Conservation (phyloP, 1,284 basidiomycete species). For the Ganoderma lucidum region DNA sequence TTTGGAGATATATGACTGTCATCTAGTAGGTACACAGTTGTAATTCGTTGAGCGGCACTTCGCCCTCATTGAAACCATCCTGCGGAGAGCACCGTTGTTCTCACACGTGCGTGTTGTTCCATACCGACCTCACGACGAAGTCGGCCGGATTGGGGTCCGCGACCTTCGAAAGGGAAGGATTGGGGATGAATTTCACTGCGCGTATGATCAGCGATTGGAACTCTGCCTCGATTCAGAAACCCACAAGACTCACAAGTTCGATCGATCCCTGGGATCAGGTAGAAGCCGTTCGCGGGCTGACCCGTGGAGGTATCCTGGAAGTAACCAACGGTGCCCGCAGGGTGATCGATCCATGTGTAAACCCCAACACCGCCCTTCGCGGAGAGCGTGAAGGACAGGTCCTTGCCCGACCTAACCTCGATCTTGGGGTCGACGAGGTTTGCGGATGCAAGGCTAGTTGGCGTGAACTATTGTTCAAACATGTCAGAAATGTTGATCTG, state of each 20-base stretch:
- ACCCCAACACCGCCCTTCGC: slow-evolving; percentile 61
- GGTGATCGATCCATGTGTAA: slow-evolving; percentile 69
- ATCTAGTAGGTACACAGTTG: neutral
- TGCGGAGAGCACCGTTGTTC: neutral
- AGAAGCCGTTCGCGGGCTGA: slow-evolving; percentile 58
- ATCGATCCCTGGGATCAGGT: slow-evolving; percentile 57
- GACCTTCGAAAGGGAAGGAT: slow-evolving; percentile 47
- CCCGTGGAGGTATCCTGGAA: slow-evolving; percentile 56
- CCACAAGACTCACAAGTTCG: slow-evolving; percentile 49
- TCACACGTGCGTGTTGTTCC: slow-evolving; percentile 61
- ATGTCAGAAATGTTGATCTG: neutral
- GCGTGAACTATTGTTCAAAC: slow-evolving; percentile 53
- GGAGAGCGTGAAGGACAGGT: slow-evolving; percentile 59
- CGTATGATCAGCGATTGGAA: neutral
- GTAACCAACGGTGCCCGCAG: slow-evolving; percentile 58
- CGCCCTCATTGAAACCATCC: neutral
- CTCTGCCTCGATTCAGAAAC: neutral
- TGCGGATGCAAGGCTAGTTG: slow-evolving; percentile 54
- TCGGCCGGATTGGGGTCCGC: slow-evolving; percentile 48
- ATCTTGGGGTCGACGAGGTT: slow-evolving; percentile 58
- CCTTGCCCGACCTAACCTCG: slow-evolving; percentile 40
- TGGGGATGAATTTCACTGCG: slow-evolving; percentile 55
- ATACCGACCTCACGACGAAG: slow-evolving; percentile 62
- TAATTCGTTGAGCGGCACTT: neutral
- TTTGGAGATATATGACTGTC: neutral